Conservation (phyloP, 345 rosid species). For the Arabidopsis suecica region DNA sequence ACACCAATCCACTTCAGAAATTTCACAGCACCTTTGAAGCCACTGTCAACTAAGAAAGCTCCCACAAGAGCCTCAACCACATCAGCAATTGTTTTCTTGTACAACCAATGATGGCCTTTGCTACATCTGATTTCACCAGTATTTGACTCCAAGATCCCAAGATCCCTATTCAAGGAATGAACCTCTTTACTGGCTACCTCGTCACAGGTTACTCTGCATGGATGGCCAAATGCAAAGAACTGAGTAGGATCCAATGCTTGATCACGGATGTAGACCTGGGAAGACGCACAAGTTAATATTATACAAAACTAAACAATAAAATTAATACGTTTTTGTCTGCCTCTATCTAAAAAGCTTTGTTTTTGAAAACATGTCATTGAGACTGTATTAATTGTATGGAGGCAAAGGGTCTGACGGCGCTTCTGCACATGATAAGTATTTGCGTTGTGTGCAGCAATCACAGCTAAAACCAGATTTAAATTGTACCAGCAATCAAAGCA, state of each 20-base stretch:
- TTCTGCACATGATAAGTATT: conserved; percentile 24
- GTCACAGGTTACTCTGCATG: conserved; percentile 69
- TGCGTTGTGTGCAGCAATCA: conserved; percentile 2
- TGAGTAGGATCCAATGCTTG: conserved; percentile 79
- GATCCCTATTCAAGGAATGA: conserved; percentile 48
- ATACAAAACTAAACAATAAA: neutral
- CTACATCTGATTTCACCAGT: conserved; percentile 69
- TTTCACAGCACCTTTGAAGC: conserved; percentile 84
- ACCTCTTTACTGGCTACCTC: conserved; percentile 49
- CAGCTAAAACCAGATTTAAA: conserved; percentile 21
- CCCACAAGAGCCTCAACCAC: conserved; percentile 93
- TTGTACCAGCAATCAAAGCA: conserved; percentile 24
- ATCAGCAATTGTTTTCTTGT: conserved; percentile 88
- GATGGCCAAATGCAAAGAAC: conserved; percentile 80
- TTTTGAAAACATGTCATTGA: conserved; percentile 1
- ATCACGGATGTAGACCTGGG: conserved; percentile 88
- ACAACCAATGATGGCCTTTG: conserved; percentile 82
- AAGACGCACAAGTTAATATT: conserved; percentile 16
- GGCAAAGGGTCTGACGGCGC: conserved; percentile 25
- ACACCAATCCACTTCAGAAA: conserved; percentile 94
- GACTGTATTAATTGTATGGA: conserved; percentile 11
- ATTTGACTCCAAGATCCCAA: conserved; percentile 41
- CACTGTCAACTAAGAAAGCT: conserved; percentile 86
- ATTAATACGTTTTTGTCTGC: conserved; percentile 4
- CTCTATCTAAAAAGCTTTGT: conserved; percentile 29